Percentiles rank a stretch among this genome's conserved stretches.
Conservation (phyloP, 257 asterid species). For the Solanum okadae region DNA sequence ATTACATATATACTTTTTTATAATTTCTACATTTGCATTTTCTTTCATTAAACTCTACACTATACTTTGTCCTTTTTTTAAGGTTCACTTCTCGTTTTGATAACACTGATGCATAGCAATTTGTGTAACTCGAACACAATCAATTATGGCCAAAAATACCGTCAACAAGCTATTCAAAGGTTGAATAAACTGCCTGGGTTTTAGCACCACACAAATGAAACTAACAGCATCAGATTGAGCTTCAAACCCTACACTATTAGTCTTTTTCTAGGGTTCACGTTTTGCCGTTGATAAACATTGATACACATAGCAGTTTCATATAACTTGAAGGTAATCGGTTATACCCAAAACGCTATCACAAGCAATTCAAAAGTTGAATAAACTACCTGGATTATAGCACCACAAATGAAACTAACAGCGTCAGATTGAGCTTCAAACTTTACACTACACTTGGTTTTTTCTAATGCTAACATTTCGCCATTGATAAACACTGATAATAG, state of each 20-base stretch:
- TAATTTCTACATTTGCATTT: neutral
- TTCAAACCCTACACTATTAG: neutral
- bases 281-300: neutral
- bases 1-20: neutral
- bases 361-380: neutral
- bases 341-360: neutral
- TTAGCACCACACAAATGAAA: constrained; percentile 86
- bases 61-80: neutral
- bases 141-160: neutral
- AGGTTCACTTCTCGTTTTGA: neutral
- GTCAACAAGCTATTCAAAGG: neutral
- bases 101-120: neutral
- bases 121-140: neutral
- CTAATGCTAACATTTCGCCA: neutral
- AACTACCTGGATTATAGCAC: constrained; percentile 78
- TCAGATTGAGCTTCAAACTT: constrained; percentile 67
- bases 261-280: neutral
- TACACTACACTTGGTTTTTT: neutral
- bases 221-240: constrained; percentile 48
- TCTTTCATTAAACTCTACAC: neutral
- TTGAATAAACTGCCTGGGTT: constrained; percentile 43
- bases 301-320: neutral
- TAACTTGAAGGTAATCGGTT: neutral
- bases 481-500: neutral
- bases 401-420: constrained; percentile 82